Conservation (phyloP, 2,329 filamentous ascomycete genomes). For the Penicillium nordicum region DNA sequence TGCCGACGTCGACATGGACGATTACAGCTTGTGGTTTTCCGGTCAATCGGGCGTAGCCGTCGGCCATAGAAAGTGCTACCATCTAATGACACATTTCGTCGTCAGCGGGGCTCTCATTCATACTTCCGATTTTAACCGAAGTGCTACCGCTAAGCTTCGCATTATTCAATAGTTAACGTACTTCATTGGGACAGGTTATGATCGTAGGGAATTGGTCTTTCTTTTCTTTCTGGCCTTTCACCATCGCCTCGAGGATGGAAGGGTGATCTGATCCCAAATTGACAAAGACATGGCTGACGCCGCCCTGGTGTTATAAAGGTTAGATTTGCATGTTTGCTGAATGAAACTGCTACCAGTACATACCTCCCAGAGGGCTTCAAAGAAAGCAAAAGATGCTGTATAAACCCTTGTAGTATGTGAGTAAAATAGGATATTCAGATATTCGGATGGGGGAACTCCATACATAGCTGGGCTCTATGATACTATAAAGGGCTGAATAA, state of each 20-base stretch:
- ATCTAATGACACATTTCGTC: constrained; percentile 51
- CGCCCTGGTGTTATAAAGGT: constrained; percentile 35
- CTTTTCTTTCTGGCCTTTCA: constrained; percentile 68
- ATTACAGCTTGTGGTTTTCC: constrained; percentile 73
- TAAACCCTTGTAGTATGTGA: constrained; percentile 41
- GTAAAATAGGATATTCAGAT: background rate
- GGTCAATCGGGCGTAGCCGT: constrained; percentile 71
- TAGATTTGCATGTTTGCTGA: background rate
- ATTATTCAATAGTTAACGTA: constrained; percentile 34
- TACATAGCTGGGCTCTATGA: constrained; percentile 5
- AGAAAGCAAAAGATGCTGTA: constrained; percentile 77
- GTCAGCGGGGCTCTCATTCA: background rate
- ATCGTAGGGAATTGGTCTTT: constrained; percentile 65
- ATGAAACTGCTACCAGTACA: constrained; percentile 36
- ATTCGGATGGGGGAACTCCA: background rate
- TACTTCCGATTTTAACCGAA: constrained; percentile 11
- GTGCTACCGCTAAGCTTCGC: background rate
- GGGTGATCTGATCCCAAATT: constrained; percentile 61
- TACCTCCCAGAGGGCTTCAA: constrained; percentile 74
- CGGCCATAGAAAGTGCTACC: constrained; percentile 81
- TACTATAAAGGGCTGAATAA: background rate
- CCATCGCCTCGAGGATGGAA: constrained; percentile 75
- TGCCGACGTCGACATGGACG: constrained; percentile 78
- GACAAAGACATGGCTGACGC: constrained; percentile 52
- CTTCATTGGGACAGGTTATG: constrained; percentile 78